A percentile compares a stretch with the other conserved stretches of the same genome.
phyloP scores from a whole-genome alignment of 305 asterid genomes.

The Euphrasia arctica region DNA sequence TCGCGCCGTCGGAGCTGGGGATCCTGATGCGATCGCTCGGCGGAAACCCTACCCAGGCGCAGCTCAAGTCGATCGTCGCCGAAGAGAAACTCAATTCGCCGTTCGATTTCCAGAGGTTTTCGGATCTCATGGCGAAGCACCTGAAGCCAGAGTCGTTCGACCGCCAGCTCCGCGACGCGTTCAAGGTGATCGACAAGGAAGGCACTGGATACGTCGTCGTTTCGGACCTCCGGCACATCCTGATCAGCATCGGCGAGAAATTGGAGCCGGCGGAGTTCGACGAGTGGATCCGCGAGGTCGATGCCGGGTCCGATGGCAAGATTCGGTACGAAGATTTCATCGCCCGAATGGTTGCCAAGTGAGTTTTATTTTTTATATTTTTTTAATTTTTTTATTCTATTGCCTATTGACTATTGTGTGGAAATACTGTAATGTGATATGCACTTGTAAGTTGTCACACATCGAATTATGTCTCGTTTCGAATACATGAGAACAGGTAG shows the following conservation, averaged over 20 bases:
- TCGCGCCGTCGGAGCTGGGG: slow-evolving; percentile 92
- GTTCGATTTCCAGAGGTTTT: slow-evolving; percentile 71
- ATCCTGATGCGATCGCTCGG: slow-evolving; percentile 96
- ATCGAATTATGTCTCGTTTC: too few relatives aligned
- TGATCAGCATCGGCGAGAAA: slow-evolving; percentile 90
- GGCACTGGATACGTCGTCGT: slow-evolving; percentile 77
- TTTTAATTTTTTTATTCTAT: too few relatives aligned
- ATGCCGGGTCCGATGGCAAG: slow-evolving; percentile 94
- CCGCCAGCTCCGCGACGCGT: slow-evolving; percentile 95
- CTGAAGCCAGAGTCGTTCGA: slow-evolving; percentile 97
- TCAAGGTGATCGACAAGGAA: slow-evolving; percentile 92
- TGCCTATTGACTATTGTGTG: background rate
- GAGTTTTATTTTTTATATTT: slow-evolving; percentile 15
- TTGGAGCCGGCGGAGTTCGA: slow-evolving; percentile 94
- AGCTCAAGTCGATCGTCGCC: slow-evolving; percentile 63
- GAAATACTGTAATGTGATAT: background rate
- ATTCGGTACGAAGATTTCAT: slow-evolving; percentile 28
- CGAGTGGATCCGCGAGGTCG: slow-evolving; percentile 99
- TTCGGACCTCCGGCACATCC: slow-evolving; percentile 88
- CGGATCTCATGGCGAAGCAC: slow-evolving; percentile 88
- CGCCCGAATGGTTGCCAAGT: slow-evolving; percentile 88
- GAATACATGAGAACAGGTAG: too few relatives aligned
- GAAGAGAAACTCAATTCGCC: slow-evolving; percentile 68
- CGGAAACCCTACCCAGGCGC: slow-evolving; percentile 96
- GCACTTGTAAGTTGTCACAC: background rate